A percentile compares a stretch with the other conserved stretches of the same genome.
These are phyloP conservation scores for Giardia duodenalis DNA, from an alignment of 208 protist species.

Conservation along the genomic window DNA sequence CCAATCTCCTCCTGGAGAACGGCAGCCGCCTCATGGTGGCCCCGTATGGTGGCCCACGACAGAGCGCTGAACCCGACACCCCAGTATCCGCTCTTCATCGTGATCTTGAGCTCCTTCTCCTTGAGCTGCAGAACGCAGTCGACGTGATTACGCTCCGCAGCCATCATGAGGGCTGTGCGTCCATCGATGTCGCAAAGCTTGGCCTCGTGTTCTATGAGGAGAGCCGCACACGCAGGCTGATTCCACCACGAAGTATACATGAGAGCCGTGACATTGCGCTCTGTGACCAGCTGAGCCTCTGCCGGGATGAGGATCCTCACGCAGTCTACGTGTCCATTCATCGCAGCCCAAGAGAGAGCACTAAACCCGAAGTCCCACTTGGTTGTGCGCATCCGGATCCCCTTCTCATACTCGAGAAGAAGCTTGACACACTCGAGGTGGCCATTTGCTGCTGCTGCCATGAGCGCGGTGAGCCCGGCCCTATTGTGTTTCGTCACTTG, in stretches of 20 bases:
- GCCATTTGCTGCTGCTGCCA: background rate
- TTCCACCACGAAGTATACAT: background rate
- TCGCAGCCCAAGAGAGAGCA: background rate
- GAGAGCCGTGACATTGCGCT: background rate
- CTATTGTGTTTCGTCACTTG: background rate
- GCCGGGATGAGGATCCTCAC: background rate
- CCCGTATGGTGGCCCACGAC: background rate
- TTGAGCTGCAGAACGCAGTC: background rate
- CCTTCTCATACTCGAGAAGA: background rate
- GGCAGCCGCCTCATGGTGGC: background rate
- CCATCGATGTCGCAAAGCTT: background rate
- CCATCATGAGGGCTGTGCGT: background rate
- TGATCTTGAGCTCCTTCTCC: background rate
- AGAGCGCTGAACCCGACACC: background rate
- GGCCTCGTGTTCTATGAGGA: background rate
- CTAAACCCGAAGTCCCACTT: background rate
- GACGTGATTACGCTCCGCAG: background rate
- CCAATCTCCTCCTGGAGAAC: background rate
- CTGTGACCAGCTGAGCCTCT: background rate
- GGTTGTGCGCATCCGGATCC: background rate
- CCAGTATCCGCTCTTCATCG: constrained; percentile 2
- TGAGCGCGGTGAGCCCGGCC: background rate
- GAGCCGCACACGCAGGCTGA: background rate
- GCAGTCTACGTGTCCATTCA: background rate
- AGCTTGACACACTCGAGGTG: background rate